A percentile compares a stretch with the other conserved stretches of the same genome.
Evolutionary conservation across 2,329 filamentous ascomycete genomes (phyloP).

Genomic region (Claviceps sp.): DNA sequence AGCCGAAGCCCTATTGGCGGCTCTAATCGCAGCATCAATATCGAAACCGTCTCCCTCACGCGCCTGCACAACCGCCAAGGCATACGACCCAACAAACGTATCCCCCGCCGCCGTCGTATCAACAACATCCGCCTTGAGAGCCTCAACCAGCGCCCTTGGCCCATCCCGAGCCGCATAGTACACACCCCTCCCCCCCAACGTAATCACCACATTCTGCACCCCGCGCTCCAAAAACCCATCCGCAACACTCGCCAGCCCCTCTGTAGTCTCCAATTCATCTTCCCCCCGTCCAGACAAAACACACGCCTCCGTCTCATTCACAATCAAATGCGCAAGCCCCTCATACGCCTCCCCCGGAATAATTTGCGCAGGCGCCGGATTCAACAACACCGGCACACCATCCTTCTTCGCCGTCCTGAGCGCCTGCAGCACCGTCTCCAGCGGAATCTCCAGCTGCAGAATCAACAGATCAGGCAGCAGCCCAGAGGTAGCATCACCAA

Average conservation of each 20-base stretch:
- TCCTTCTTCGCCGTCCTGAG: constrained; percentile 35
- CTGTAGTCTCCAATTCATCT: constrained; percentile 29
- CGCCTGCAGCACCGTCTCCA: constrained; percentile 50
- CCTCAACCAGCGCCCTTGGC: constrained; percentile 38
- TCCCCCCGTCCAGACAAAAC: constrained; percentile 45
- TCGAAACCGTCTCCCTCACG: constrained; percentile 26
- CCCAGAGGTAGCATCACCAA: no score
- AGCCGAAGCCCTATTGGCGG: constrained; percentile 35
- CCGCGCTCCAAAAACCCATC: constrained; percentile 52
- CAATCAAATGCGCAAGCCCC: constrained; percentile 62
- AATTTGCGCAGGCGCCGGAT: constrained; percentile 65
- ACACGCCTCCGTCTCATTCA: constrained; percentile 83
- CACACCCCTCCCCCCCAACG: constrained; percentile 69
- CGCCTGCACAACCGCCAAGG: constrained; percentile 52
- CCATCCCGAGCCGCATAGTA: constrained; percentile 42
- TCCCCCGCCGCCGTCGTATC: constrained; percentile 93
- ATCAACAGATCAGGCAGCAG: constrained; percentile 47
- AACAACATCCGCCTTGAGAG: constrained; percentile 61
- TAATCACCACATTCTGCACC: constrained; percentile 68
- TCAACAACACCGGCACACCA: constrained; percentile 57
- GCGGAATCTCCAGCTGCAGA: constrained; percentile 67
- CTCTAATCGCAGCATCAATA: constrained; percentile 42
- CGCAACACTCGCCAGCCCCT: constrained; percentile 34
- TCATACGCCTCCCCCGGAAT: constrained; percentile 54
- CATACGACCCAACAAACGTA: constrained; percentile 84